Evolutionary conservation across 2,329 filamentous ascomycete species (phyloP).

Genomic region (Colletotrichum coccodes): DNA sequence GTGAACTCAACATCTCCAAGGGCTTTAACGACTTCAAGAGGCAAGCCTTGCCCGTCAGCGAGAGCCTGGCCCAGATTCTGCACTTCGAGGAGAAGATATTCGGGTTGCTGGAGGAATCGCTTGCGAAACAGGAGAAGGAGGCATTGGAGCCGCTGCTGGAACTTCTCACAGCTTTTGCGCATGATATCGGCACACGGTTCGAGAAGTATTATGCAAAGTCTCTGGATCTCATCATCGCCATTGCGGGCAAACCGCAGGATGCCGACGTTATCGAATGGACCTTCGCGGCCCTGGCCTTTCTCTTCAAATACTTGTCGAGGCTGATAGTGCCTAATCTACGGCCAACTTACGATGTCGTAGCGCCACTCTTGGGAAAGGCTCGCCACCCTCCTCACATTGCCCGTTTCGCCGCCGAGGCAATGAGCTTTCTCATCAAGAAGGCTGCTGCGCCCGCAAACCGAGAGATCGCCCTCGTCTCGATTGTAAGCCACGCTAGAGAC

Average conservation of each 20-base stretch:
- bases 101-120: slow-evolving; percentile 78
- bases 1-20: slow-evolving; percentile 88
- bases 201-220: slow-evolving; percentile 86
- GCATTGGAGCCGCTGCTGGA: slow-evolving; percentile 88
- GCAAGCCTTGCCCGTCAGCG: slow-evolving; percentile 80
- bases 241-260: slow-evolving; percentile 81
- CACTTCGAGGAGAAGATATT: slow-evolving; percentile 91
- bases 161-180: slow-evolving; percentile 92
- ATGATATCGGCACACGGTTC: slow-evolving; percentile 87
- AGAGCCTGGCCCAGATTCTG: slow-evolving; percentile 91
- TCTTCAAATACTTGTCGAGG: slow-evolving; percentile 96
- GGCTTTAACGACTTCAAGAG: slow-evolving; percentile 82
- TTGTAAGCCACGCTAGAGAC: slow-evolving; percentile 77
- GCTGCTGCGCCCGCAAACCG: slow-evolving; percentile 82
- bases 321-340: slow-evolving; percentile 86
- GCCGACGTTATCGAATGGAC: slow-evolving; percentile 97
- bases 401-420: slow-evolving; percentile 91
- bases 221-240: slow-evolving; percentile 78
- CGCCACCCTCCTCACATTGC: slow-evolving; percentile 88
- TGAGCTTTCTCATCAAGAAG: slow-evolving; percentile 94
- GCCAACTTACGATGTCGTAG: slow-evolving; percentile 85
- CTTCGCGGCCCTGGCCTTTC: slow-evolving; percentile 91
- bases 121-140: slow-evolving; percentile 80
- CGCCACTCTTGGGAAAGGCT: slow-evolving; percentile 84
- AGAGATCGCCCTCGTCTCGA: slow-evolving; percentile 74